phyloP scores from a whole-genome alignment of 169 alveolate species.

The Plasmodium fragile region DNA sequence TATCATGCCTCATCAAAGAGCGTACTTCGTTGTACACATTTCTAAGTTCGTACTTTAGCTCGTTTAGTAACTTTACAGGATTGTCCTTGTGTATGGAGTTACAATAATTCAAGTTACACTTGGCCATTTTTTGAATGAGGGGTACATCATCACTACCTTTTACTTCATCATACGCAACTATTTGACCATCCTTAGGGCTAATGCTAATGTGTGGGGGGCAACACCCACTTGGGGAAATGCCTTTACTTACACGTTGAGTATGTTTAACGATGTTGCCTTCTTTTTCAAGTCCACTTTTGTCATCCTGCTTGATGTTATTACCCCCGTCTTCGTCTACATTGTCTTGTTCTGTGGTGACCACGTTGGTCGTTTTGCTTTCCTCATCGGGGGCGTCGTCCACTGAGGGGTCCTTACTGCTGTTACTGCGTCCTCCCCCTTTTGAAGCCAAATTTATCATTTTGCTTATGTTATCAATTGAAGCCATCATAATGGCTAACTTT shows the following conservation, averaged over 20 bases:
- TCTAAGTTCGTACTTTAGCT: constrained; percentile 34
- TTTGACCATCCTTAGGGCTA: constrained; percentile 12
- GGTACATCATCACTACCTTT: constrained; percentile 5
- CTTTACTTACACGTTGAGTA: background rate
- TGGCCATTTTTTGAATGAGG: background rate
- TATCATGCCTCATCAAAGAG: constrained; percentile 12
- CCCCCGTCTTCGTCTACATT: background rate
- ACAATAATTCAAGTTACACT: background rate
- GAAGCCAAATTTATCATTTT: background rate
- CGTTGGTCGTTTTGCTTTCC: background rate
- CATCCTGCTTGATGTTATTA: background rate
- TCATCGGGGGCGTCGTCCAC: background rate
- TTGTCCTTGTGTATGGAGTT: constrained; percentile 13
- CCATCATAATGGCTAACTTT: constrained; percentile 62
- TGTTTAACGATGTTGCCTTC: background rate
- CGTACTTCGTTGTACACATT: constrained; percentile 51
- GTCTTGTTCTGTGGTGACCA: background rate
- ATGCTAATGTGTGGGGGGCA: background rate
- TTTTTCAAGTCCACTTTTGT: background rate
- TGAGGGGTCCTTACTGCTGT: background rate
- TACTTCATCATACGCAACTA: constrained; percentile 44
- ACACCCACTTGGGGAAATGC: background rate
- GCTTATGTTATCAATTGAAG: constrained; percentile 51
- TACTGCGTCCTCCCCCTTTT: background rate
- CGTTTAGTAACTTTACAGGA: constrained; percentile 19